These are phyloP conservation scores for Cyclanthera cordifolia DNA, from an alignment of 306 rosid genomes.

Conservation along the genomic window DNA sequence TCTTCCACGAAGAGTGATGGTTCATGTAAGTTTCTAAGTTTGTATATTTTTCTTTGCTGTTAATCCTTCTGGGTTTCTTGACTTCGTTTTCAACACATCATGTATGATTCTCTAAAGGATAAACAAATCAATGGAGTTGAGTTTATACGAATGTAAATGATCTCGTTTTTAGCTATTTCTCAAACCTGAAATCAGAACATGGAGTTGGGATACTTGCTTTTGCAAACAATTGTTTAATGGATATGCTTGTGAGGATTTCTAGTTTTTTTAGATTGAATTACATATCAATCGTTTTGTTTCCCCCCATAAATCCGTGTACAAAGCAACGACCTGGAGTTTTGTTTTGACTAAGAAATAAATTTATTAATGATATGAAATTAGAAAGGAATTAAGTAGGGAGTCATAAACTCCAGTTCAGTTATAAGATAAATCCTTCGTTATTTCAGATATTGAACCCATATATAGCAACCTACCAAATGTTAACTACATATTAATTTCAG, in stretches of 20 bases:
- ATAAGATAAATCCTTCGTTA: too few species aligned
- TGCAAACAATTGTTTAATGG: not conserved
- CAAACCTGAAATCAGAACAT: not conserved
- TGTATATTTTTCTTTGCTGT: not conserved
- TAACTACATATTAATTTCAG: not conserved
- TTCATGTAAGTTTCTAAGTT: not conserved
- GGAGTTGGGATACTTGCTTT: not conserved
- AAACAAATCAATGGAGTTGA: not conserved
- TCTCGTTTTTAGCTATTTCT: not conserved
- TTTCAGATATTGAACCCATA: too few species aligned
- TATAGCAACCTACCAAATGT: too few species aligned
- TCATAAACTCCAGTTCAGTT: too few species aligned
- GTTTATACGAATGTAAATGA: not conserved
- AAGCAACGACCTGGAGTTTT: too few species aligned
- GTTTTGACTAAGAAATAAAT: too few species aligned
- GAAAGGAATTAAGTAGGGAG: too few species aligned
- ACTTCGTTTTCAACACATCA: not conserved
- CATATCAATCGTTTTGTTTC: too few species aligned
- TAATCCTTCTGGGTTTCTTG: slow-evolving; percentile 5
- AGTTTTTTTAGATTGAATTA: not conserved
- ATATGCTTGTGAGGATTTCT: not conserved
- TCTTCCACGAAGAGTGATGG: too few species aligned
- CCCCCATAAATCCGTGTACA: too few species aligned
- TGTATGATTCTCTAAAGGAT: slow-evolving; percentile 4
- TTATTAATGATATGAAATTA: too few species aligned